Percentiles rank a stretch among this genome's conserved stretches.
phyloP scores from a whole-genome alignment of 352 stramenopile genomes.

The Pythium diclinum region DNA sequence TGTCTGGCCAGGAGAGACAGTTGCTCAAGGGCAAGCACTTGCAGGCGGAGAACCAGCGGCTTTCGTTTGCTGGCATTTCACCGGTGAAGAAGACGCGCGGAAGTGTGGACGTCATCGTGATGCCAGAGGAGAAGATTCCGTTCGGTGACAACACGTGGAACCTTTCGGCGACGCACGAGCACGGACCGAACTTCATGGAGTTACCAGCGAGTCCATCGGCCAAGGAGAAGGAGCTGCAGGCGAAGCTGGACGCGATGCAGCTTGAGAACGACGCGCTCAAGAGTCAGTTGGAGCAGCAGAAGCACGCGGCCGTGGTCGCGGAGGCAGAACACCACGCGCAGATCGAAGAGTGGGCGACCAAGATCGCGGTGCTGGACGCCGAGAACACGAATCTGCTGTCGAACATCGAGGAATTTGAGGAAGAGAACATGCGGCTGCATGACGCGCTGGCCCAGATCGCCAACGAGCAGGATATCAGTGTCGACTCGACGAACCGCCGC shows the following conservation, averaged over 20 bases:
- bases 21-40: constrained; percentile 2
- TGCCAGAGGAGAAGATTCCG: constrained; percentile 19
- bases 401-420: constrained; percentile 21
- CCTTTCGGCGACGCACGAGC: not conserved
- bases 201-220: constrained; percentile 1
- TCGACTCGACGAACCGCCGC: constrained; percentile 9
- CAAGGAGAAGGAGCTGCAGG: constrained; percentile 11
- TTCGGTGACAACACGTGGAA: constrained; percentile 10
- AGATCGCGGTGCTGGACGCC: constrained; percentile 15
- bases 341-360: constrained; percentile 15
- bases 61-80: constrained; percentile 24
- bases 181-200: not conserved
- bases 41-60: not conserved
- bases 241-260: constrained; percentile 14
- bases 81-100: constrained; percentile 24
- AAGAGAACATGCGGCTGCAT: constrained; percentile 24
- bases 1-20: constrained; percentile 12
- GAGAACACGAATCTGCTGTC: constrained; percentile 20
- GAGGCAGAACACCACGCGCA: constrained; percentile 10
- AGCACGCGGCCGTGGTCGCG: not conserved
- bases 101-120: constrained; percentile 15
- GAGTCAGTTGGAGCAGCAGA: constrained; percentile 17
- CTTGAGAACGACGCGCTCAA: constrained; percentile 14
- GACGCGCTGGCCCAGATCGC: constrained; percentile 14
- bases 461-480: constrained; percentile 1